Evolutionary conservation across 1,284 basidiomycete genomes (phyloP).

Genomic region (Earliella scabrosa): DNA sequence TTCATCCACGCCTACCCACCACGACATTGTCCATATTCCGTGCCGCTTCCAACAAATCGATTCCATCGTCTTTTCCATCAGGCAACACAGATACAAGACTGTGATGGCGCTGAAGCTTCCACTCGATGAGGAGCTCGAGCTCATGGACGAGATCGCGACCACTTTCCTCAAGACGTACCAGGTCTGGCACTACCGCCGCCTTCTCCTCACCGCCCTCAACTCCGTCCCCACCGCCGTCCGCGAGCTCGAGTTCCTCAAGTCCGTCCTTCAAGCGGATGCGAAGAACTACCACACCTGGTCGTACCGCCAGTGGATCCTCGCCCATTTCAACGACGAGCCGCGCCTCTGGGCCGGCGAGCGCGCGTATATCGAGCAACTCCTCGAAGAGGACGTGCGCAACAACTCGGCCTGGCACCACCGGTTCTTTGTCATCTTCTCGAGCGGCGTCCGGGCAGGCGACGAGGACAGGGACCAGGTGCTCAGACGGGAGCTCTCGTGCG

Average conservation of each 20-base stretch:
- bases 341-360: conserved; percentile 80
- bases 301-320: conserved; percentile 89
- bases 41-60: too few relatives aligned
- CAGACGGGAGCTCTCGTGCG: conserved; percentile 75
- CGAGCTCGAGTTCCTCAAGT: conserved; percentile 83
- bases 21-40: too few relatives aligned
- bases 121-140: conserved; percentile 73
- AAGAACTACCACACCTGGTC: conserved; percentile 99
- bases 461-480: conserved; percentile 60
- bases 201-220: conserved; percentile 67
- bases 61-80: too few relatives aligned
- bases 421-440: conserved; percentile 88
- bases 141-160: conserved; percentile 86
- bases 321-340: conserved; percentile 73
- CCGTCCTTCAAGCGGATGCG: conserved; percentile 71
- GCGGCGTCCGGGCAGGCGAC: conserved; percentile 61
- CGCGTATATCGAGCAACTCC: conserved; percentile 76
- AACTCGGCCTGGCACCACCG: conserved; percentile 99
- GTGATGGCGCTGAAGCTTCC: conserved; percentile 69
- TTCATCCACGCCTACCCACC: too few relatives aligned
- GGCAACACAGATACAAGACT: conserved; percentile 93
- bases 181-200: conserved; percentile 95
- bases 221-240: conserved; percentile 39
- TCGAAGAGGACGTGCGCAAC: conserved; percentile 85
- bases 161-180: conserved; percentile 92